Evolutionary conservation across 2,329 filamentous ascomycete species (phyloP), one percentile per base, ranked within the genome.

Genomic region (Capronia epimyces): DNA sequence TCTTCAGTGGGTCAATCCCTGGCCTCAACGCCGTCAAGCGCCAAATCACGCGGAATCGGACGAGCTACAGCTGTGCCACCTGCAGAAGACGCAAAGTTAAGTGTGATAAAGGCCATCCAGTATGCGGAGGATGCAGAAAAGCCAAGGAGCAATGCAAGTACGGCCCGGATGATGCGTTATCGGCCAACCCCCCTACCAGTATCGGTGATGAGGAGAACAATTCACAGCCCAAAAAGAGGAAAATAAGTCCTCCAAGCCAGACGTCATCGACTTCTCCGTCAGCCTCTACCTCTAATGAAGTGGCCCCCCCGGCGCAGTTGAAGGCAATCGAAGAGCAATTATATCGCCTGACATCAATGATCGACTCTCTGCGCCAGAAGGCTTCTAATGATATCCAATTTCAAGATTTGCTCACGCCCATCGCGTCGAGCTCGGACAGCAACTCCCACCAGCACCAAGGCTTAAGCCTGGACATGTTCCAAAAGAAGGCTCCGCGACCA

Each of bases 51-150:
- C 69, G 72, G 15, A 73, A 71, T 41, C 69, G 72, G 43, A 66
- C 69, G 27, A 74, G 71, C 56, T 74, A 74, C 56, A 72, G 69
- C 56, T 75, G 72, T 52, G 67, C 72, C 57, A 70, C 65, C 1
- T 75, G 72, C 61, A 68, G 72, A 42, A 62, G 69, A 50, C 66
- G 72, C 24, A 75, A 75, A 56, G 70, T 75, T 43, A 74, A 73
- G 65, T 75, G 72, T 54, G 67, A 71, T 59, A 72, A 73, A 62
- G 64, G 66, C 22, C 72, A 72, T 57, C 72, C 72, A 5, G 58
- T 70, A 12, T 75, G 72, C 58, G 69, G 70, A 22, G 73, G 71
- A 44, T 75, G 72, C 53, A 53, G 60, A 49, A 75, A 73, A 52
- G 72, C 68, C 37, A 66, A 65, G 18, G 66, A 67, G 50, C 62